A percentile compares a stretch with the other conserved stretches of the same genome.
Conservation (phyloP, 2,329 filamentous ascomycete genomes). For the Saccharata proteae region DNA sequence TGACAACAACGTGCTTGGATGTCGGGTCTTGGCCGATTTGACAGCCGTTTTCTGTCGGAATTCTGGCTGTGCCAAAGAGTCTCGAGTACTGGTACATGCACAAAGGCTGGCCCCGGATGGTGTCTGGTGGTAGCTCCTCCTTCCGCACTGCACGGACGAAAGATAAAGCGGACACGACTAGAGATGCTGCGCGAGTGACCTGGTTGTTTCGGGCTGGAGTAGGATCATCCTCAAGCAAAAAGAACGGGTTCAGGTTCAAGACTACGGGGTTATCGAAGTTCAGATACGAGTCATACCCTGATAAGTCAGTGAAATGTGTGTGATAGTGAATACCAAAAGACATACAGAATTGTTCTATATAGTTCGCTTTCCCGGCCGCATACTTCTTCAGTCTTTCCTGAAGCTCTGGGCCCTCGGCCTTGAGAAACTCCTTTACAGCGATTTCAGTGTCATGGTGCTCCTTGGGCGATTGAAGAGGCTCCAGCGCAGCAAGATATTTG, state of each 20-base stretch:
- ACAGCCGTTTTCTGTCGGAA: constrained; percentile 88
- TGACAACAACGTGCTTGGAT: constrained; percentile 86
- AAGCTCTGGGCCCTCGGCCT: constrained; percentile 65
- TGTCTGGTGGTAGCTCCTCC: constrained; percentile 87
- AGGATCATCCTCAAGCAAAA: constrained; percentile 91
- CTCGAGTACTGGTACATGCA: constrained; percentile 99
- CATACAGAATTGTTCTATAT: constrained; percentile 98
- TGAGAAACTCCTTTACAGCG: constrained; percentile 74
- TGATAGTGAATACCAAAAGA: constrained; percentile 12
- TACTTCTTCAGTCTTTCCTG: constrained; percentile 87
- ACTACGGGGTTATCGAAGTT: constrained; percentile 98
- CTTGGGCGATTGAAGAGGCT: constrained; percentile 65
- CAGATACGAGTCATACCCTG: constrained; percentile 97
- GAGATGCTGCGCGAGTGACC: constrained; percentile 82
- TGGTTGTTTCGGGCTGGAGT: constrained; percentile 95
- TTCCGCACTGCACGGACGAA: constrained; percentile 88
- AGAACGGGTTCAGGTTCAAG: constrained; percentile 94
- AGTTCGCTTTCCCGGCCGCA: constrained; percentile 81
- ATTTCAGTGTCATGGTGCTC: constrained; percentile 74
- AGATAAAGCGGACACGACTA: constrained; percentile 78
- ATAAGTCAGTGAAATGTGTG: neutral
- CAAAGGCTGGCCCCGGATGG: constrained; percentile 66
- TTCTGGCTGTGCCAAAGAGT: constrained; percentile 85
- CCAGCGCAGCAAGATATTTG: constrained; percentile 68
- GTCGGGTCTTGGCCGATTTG: constrained; percentile 89